phyloP scores from a whole-genome alignment of 2,329 filamentous ascomycete species.

The Clarireedia paspali region DNA sequence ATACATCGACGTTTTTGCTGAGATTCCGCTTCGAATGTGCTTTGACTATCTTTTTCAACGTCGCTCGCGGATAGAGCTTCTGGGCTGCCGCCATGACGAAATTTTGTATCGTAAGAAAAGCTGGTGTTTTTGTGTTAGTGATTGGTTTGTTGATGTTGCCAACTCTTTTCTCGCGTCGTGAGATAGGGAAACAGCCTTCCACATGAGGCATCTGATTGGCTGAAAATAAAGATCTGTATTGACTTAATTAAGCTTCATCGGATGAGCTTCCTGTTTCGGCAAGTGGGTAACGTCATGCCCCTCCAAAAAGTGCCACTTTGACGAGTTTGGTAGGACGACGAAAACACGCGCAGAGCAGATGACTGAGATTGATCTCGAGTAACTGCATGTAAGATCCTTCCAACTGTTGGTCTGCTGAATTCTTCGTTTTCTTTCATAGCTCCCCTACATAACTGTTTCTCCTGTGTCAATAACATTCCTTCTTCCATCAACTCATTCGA shows the following conservation, averaged over 20 bases:
- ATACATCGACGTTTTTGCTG: conserved; percentile 78
- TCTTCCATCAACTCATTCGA: no score
- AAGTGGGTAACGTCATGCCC: conserved; percentile 5
- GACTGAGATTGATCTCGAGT: no score
- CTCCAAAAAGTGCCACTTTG: neutral
- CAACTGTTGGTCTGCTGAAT: no score
- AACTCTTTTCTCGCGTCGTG: neutral
- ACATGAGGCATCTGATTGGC: neutral
- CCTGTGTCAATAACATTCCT: no score
- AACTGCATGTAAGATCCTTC: no score
- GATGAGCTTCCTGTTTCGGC: conserved; percentile 1
- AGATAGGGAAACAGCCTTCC: neutral
- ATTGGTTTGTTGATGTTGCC: neutral
- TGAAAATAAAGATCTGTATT: neutral
- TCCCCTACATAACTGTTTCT: no score
- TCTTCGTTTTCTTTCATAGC: no score
- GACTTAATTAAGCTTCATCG: neutral
- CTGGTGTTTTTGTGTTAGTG: neutral
- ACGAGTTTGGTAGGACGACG: neutral
- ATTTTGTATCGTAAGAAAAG: neutral
- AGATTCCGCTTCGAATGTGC: conserved; percentile 74
- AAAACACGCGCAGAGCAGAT: neutral
- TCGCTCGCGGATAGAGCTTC: conserved; percentile 76
- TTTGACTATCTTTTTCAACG: conserved; percentile 84
- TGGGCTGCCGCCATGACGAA: conserved; percentile 38